A percentile compares a stretch with the other conserved stretches of the same genome.
Conservation (phyloP, 2,329 filamentous ascomycete species). For the Calycina herbarum region DNA sequence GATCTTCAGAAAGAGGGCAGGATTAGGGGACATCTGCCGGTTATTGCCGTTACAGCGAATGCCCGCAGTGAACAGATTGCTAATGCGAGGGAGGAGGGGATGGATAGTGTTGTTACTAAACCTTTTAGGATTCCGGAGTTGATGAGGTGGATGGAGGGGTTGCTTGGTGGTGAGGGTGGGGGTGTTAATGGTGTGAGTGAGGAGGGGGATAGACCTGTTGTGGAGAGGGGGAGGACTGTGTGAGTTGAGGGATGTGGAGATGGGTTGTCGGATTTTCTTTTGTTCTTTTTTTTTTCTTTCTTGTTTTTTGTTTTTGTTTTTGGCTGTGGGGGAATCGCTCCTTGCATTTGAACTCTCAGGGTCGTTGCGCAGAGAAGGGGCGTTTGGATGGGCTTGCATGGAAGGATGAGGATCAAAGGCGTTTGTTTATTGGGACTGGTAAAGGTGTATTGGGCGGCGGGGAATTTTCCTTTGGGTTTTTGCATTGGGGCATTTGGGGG, state of each 20-base stretch:
- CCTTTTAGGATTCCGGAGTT: constrained; percentile 71
- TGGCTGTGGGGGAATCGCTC: too few relatives aligned
- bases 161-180: background rate
- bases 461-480: too few relatives aligned
- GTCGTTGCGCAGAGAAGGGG: too few relatives aligned
- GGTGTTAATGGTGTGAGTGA: background rate
- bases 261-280: too few relatives aligned
- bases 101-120: constrained; percentile 69
- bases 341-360: too few relatives aligned
- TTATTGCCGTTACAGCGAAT: constrained; percentile 51
- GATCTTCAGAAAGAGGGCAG: constrained; percentile 40
- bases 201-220: background rate
- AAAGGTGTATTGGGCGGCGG: too few relatives aligned
- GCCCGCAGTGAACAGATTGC: constrained; percentile 44
- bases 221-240: background rate
- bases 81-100: constrained; percentile 44
- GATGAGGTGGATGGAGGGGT: constrained; percentile 56
- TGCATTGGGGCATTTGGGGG: too few relatives aligned
- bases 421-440: too few relatives aligned
- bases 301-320: background rate
- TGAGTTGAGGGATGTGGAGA: background rate
- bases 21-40: constrained; percentile 50
- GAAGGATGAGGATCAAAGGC: too few relatives aligned
- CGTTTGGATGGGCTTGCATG: too few relatives aligned
- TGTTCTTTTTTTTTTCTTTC: background rate